These are phyloP conservation scores for Fennellomyces sp. DNA, from an alignment of 371 early-diverging fungal species.

Conservation along the genomic window DNA sequence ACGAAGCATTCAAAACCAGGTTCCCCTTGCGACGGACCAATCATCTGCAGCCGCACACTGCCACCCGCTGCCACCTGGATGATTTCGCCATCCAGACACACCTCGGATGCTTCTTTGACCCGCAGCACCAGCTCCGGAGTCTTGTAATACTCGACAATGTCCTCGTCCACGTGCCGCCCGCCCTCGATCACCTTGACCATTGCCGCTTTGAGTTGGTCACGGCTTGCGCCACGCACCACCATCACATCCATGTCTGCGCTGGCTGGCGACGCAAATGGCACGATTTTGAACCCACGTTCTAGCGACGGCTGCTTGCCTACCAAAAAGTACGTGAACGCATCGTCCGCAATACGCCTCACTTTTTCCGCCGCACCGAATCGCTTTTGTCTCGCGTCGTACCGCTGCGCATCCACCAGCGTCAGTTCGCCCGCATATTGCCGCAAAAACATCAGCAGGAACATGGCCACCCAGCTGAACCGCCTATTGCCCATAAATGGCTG, in stretches of 20 bases:
- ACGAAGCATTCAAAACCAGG: slow-evolving; percentile 20
- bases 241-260: slow-evolving; percentile 38
- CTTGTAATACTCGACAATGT: slow-evolving; percentile 43
- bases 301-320: slow-evolving; percentile 40
- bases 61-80: slow-evolving; percentile 28
- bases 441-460: slow-evolving; percentile 30
- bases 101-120: slow-evolving; percentile 34
- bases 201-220: slow-evolving; percentile 29
- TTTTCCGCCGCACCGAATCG: neutral
- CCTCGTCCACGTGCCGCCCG: slow-evolving; percentile 36
- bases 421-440: slow-evolving; percentile 38
- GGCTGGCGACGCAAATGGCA: slow-evolving; percentile 42
- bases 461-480: slow-evolving; percentile 45
- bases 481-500: slow-evolving; percentile 42
- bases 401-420: slow-evolving; percentile 19
- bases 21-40: slow-evolving; percentile 25
- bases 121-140: slow-evolving; percentile 33
- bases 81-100: slow-evolving; percentile 55
- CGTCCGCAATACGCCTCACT: slow-evolving; percentile 9
- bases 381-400: slow-evolving; percentile 6
- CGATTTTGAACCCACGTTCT: slow-evolving; percentile 46
- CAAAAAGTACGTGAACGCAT: slow-evolving; percentile 45
- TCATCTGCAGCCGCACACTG: slow-evolving; percentile 27
- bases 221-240: slow-evolving; percentile 25
- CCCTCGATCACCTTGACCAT: slow-evolving; percentile 36